Evolutionary conservation across 2,329 filamentous ascomycete species (phyloP).

Genomic region (Fusarium coffeatum): DNA sequence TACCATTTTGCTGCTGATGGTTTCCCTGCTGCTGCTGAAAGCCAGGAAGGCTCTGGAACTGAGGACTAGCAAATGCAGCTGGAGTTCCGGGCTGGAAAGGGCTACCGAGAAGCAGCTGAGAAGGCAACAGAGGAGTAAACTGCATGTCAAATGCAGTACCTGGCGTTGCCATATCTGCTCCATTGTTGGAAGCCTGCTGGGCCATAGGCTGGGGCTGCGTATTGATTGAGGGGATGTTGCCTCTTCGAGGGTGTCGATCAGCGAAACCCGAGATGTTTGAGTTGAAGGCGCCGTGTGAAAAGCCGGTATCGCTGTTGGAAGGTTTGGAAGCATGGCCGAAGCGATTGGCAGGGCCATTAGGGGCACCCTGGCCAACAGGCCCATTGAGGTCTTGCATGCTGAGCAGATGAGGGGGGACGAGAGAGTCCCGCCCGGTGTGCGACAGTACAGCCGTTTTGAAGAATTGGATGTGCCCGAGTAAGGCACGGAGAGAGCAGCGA

Average conservation of each 20-base stretch:
- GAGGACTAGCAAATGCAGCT: constrained; percentile 87
- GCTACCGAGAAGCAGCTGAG: constrained; percentile 92
- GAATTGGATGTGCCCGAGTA: constrained; percentile 65
- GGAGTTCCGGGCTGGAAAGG: constrained; percentile 97
- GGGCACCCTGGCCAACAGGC: constrained; percentile 60
- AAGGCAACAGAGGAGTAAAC: constrained; percentile 94
- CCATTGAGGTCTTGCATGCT: constrained; percentile 90
- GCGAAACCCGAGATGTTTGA: constrained; percentile 88
- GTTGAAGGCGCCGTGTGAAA: constrained; percentile 91
- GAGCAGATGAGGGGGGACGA: constrained; percentile 87
- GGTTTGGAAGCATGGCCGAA: constrained; percentile 83
- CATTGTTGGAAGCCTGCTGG: constrained; percentile 60
- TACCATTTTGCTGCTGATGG: constrained; percentile 68
- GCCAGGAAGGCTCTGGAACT: constrained; percentile 85
- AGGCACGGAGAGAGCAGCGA: constrained; percentile 42
- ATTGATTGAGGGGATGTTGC: constrained; percentile 92
- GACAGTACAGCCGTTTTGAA: constrained; percentile 86
- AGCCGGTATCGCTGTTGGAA: constrained; percentile 85
- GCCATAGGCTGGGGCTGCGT: constrained; percentile 78
- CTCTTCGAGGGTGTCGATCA: constrained; percentile 85
- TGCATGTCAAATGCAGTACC: constrained; percentile 97
- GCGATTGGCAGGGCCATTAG: constrained; percentile 67
- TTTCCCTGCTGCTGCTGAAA: constrained; percentile 74
- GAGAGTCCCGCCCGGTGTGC: constrained; percentile 81
- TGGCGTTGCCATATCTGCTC: constrained; percentile 83